Conservation (phyloP, 768 basidiomycete species). For the Trametes punicea region DNA sequence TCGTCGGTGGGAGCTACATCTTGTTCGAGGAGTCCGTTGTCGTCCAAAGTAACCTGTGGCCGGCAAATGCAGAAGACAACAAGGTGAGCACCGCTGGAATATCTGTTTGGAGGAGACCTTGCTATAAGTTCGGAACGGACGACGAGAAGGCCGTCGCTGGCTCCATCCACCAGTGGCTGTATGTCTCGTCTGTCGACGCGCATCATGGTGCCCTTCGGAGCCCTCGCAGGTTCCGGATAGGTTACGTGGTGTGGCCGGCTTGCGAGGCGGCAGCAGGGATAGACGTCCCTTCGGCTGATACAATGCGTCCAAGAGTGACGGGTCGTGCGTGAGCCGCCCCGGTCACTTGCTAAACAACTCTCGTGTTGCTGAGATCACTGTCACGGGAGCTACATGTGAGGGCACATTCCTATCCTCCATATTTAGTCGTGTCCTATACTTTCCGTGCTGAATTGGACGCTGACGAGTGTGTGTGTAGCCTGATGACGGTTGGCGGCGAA, state of each 20-base stretch:
- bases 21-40: slow-evolving; percentile 66
- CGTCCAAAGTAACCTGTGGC: slow-evolving; percentile 48
- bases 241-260: slow-evolving; percentile 23
- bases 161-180: slow-evolving; percentile 57
- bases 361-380: slow-evolving; percentile 63
- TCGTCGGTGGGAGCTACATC: slow-evolving; percentile 90
- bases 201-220: slow-evolving; percentile 36
- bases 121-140: slow-evolving; percentile 47
- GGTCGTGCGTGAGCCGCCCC: slow-evolving; percentile 17
- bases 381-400: slow-evolving; percentile 88
- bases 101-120: neutral
- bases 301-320: slow-evolving; percentile 82
- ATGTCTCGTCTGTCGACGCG: slow-evolving; percentile 24
- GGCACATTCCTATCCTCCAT: slow-evolving; percentile 49
- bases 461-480: slow-evolving; percentile 37
- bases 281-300: slow-evolving; percentile 78
- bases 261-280: slow-evolving; percentile 32
- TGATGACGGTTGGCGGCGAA: slow-evolving; percentile 59
- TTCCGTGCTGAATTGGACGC: slow-evolving; percentile 1
- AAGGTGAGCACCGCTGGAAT: slow-evolving; percentile 51
- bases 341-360: slow-evolving; percentile 79
- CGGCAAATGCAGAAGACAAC: slow-evolving; percentile 33
- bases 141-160: slow-evolving; percentile 94
- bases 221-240: slow-evolving; percentile 57
- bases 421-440: slow-evolving; percentile 9